These are phyloP conservation scores for Collybia mongolica DNA, from an alignment of 768 basidiomycete genomes.

Conservation along the genomic window DNA sequence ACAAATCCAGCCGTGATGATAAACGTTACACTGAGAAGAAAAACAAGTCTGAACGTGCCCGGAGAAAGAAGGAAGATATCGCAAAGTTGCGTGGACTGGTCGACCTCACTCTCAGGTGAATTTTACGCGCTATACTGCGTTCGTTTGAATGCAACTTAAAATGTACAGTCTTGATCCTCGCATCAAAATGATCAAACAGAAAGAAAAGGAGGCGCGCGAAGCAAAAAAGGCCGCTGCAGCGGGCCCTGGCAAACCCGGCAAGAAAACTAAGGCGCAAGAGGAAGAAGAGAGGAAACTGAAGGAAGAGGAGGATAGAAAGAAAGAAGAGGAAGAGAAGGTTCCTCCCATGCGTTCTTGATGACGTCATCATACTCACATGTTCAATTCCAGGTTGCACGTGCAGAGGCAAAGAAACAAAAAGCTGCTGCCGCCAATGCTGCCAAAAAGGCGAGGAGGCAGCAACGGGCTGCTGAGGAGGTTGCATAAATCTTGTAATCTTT, in stretches of 20 bases:
- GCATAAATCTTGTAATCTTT: background rate
- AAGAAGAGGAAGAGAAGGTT: constrained; percentile 86
- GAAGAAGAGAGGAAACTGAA: constrained; percentile 74
- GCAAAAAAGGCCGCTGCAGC: constrained; percentile 70
- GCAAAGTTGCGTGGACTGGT: constrained; percentile 85
- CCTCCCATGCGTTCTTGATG: constrained; percentile 9
- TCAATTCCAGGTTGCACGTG: constrained; percentile 46
- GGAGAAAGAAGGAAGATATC: constrained; percentile 96
- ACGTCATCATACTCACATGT: background rate
- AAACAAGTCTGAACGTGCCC: constrained; percentile 95
- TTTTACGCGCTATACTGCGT: background rate
- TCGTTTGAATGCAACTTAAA: background rate
- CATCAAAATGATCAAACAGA: constrained; percentile 94
- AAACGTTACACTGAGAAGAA: constrained; percentile 99
- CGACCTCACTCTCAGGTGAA: constrained; percentile 70
- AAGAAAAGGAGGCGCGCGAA: constrained; percentile 93
- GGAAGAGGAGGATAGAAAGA: constrained; percentile 68
- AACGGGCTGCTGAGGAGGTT: constrained; percentile 47
- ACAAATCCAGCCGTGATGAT: constrained; percentile 82
- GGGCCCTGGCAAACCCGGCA: constrained; percentile 50
- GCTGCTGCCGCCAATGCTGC: constrained; percentile 86
- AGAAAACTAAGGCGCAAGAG: constrained; percentile 73
- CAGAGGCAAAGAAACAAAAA: constrained; percentile 83
- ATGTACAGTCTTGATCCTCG: constrained; percentile 71
- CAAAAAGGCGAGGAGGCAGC: constrained; percentile 80